phyloP scores from a whole-genome alignment of 768 basidiomycete genomes.

The Mycena kentingensis region DNA sequence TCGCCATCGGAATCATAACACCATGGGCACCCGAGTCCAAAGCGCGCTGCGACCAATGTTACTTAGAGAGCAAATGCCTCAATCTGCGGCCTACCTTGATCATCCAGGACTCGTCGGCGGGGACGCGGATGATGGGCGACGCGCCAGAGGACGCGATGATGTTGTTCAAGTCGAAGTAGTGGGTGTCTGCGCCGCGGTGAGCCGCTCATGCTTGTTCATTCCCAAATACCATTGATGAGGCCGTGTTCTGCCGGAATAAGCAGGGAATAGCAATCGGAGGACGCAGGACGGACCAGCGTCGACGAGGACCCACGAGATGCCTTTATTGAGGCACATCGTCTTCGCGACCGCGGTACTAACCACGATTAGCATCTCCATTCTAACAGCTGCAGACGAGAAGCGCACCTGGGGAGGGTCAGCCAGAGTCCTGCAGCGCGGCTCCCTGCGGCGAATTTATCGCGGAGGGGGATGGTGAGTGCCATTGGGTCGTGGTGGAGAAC shows the following conservation, averaged over 20 bases:
- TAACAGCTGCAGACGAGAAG: neutral
- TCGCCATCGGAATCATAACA: conserved; percentile 38
- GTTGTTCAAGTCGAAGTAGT: conserved; percentile 28
- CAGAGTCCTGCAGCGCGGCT: conserved; percentile 2
- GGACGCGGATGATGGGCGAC: conserved; percentile 50
- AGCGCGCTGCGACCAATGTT: conserved; percentile 30
- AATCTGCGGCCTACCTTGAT: conserved; percentile 37
- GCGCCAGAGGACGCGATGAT: conserved; percentile 40
- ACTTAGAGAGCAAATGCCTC: neutral
- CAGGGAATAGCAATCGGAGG: neutral
- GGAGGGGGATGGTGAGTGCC: too few species aligned
- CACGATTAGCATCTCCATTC: neutral
- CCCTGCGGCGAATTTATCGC: too few species aligned
- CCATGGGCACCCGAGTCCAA: conserved; percentile 48
- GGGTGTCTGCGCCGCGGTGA: conserved; percentile 13
- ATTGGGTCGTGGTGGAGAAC: too few species aligned
- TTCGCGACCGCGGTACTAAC: conserved; percentile 4
- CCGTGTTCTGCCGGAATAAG: neutral
- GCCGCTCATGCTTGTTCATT: neutral
- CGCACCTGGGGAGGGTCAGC: conserved; percentile 9
- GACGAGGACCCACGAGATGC: conserved; percentile 8
- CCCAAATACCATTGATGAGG: neutral
- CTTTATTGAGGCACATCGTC: neutral
- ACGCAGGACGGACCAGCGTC: conserved; percentile 1
- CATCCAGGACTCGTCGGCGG: conserved; percentile 52